These are phyloP conservation scores for Pedinophyceae sp. DNA, from an alignment of 139 green algal species.

Conservation along the genomic window DNA sequence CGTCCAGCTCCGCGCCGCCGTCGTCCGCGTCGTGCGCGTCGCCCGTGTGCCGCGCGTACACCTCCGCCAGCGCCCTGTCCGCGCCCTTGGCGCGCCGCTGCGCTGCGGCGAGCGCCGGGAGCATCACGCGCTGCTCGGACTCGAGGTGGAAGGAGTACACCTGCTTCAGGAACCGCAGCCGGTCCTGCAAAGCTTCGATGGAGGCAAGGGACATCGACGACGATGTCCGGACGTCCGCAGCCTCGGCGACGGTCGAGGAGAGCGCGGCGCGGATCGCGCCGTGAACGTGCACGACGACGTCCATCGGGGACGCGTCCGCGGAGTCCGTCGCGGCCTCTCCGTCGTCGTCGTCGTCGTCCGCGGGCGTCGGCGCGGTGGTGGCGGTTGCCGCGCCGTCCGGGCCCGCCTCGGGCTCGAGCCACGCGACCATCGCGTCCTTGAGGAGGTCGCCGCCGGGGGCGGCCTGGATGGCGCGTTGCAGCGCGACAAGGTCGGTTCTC, in stretches of 20 bases:
- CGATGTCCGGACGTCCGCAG: conserved; percentile 1
- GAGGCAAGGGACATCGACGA: not conserved
- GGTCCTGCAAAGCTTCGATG: conserved; percentile 38
- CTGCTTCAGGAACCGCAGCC: conserved; percentile 68
- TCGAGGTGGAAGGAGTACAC: conserved; percentile 74
- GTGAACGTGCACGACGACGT: conserved; percentile 70
- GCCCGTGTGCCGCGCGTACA: not conserved
- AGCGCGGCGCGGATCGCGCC: conserved; percentile 49
- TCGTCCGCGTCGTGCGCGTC: conserved; percentile 52
- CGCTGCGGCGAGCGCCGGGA: conserved; percentile 30
- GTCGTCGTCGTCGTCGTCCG: not conserved
- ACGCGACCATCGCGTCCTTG: conserved; percentile 53
- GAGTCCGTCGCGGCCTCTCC: not conserved
- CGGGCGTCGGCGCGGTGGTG: not conserved
- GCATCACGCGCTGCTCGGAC: conserved; percentile 80
- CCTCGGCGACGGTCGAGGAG: not conserved
- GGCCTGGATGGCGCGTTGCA: too few relatives aligned
- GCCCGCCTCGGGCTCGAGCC: conserved; percentile 52
- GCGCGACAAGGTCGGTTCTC: too few relatives aligned
- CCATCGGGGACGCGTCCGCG: conserved; percentile 13
- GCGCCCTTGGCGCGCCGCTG: not conserved
- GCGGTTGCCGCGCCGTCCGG: conserved; percentile 1
- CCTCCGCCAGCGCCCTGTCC: conserved; percentile 5
- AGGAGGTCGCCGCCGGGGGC: too few relatives aligned
- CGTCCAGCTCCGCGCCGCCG: conserved; percentile 47